Conservation (phyloP, 2,329 filamentous ascomycete species). For the Pseudogymnoascus sp. region DNA sequence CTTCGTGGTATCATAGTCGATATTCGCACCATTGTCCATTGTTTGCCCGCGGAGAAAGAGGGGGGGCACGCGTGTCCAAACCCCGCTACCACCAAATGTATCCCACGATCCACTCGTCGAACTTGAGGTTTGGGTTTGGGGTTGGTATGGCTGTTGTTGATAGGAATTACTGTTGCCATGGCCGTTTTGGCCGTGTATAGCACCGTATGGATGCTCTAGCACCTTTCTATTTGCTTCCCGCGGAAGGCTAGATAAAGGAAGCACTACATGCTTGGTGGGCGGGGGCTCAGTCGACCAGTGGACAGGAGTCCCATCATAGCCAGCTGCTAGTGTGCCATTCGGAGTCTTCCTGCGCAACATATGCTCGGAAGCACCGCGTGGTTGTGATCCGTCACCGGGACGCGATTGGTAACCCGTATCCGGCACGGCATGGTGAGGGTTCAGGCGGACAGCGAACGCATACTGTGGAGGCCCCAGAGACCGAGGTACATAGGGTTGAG, state of each 20-base stretch:
- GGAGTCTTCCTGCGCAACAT: conserved; percentile 86
- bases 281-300: conserved; percentile 66
- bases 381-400: conserved; percentile 17
- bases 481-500: conserved; percentile 24
- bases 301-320: conserved; percentile 76
- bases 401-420: conserved; percentile 8
- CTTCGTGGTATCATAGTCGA: conserved; percentile 16
- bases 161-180: background rate
- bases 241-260: conserved; percentile 43
- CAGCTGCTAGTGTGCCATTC: conserved; percentile 82
- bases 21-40: conserved; percentile 3
- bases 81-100: conserved; percentile 2
- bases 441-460: conserved; percentile 22
- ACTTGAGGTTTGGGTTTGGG: background rate
- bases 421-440: background rate
- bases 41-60: background rate
- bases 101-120: background rate
- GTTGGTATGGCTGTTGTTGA: background rate
- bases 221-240: background rate
- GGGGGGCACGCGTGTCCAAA: conserved; percentile 4
- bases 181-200: background rate
- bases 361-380: conserved; percentile 48
- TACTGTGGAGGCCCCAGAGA: conserved; percentile 19
- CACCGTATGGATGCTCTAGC: background rate
- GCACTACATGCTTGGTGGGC: conserved; percentile 72